Evolutionary conservation across 2,329 filamentous ascomycete genomes (phyloP).

Genomic region (Stachybotrys elegans): DNA sequence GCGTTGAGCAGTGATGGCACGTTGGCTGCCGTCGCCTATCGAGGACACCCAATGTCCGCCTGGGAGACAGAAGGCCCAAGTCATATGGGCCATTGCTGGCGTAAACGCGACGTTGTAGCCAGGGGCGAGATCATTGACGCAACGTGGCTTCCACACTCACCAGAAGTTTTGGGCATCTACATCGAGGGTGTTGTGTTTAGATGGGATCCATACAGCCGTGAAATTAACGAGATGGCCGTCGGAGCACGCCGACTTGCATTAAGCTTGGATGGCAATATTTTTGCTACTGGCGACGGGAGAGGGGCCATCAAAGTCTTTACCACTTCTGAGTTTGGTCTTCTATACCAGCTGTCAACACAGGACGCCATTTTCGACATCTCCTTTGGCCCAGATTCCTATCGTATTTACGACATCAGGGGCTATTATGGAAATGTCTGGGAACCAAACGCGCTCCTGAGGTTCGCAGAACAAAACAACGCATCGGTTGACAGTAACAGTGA

Average conservation of each 20-base stretch:
- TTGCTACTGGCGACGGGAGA: constrained; percentile 20
- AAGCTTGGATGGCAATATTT: constrained; percentile 20
- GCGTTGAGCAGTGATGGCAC: constrained; percentile 21
- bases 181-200: constrained; percentile 28
- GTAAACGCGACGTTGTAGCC: constrained; percentile 8
- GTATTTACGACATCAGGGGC: constrained; percentile 23
- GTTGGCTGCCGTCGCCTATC: constrained; percentile 22
- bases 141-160: constrained; percentile 21
- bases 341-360: constrained; percentile 22
- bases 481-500: constrained; percentile 7
- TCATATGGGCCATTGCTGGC: constrained; percentile 22
- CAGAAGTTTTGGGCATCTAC: constrained; percentile 25
- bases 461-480: constrained; percentile 7
- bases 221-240: constrained; percentile 16
- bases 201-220: constrained; percentile 24
- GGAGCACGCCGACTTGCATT: constrained; percentile 17
- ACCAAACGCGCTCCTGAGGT: constrained; percentile 15
- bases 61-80: constrained; percentile 21
- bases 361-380: constrained; percentile 15
- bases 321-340: constrained; percentile 13
- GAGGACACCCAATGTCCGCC: constrained; percentile 21
- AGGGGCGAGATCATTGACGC: constrained; percentile 17
- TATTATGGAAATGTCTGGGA: constrained; percentile 22
- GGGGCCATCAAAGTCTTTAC: constrained; percentile 20
- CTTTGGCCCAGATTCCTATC: constrained; percentile 18